phyloP scores from a whole-genome alignment of 2,329 filamentous ascomycete species.

The Neoarthrinium moseri region DNA sequence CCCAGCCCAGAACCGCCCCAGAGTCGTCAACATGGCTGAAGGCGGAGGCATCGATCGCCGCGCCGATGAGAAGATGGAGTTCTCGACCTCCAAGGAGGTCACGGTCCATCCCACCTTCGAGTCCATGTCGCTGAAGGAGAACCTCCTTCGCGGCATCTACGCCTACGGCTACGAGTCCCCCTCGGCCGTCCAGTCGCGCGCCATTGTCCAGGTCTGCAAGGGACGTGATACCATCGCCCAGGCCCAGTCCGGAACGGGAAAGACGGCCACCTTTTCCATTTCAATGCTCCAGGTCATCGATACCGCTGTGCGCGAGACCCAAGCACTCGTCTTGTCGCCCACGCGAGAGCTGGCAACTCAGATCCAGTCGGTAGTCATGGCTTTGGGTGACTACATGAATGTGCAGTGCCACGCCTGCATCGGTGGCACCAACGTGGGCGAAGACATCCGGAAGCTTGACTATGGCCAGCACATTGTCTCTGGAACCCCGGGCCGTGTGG shows the following conservation, averaged over 20 bases:
- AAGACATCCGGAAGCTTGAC: conserved; percentile 96
- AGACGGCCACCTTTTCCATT: conserved; percentile 95
- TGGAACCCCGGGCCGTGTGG: conserved; percentile 92
- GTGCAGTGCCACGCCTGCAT: conserved; percentile 99
- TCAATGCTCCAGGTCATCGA: conserved; percentile 96
- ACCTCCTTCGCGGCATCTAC: conserved; percentile 93
- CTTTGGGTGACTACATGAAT: conserved; percentile 99
- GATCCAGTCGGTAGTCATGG: conserved; percentile 98
- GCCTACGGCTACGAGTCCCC: conserved; percentile 98
- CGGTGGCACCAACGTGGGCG: conserved; percentile 94
- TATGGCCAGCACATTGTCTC: conserved; percentile 98
- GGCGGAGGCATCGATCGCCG: conserved; percentile 78
- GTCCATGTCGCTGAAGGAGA: conserved; percentile 97
- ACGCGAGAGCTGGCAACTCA: conserved; percentile 96
- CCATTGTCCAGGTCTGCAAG: conserved; percentile 98
- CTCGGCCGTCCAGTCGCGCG: conserved; percentile 94
- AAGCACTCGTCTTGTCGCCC: conserved; percentile 92
- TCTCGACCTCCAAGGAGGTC: conserved; percentile 96
- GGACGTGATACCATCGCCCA: conserved; percentile 98
- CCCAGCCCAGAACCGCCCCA: too few relatives aligned
- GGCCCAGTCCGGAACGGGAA: conserved; percentile 94
- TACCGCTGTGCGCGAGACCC: conserved; percentile 86
- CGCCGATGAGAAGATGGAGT: conserved; percentile 95
- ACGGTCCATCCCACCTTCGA: conserved; percentile 92
- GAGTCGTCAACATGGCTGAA: conserved; percentile 74